Conservation (phyloP, 2,329 filamentous ascomycete genomes). For the Talaromyces albobiverticillius region DNA sequence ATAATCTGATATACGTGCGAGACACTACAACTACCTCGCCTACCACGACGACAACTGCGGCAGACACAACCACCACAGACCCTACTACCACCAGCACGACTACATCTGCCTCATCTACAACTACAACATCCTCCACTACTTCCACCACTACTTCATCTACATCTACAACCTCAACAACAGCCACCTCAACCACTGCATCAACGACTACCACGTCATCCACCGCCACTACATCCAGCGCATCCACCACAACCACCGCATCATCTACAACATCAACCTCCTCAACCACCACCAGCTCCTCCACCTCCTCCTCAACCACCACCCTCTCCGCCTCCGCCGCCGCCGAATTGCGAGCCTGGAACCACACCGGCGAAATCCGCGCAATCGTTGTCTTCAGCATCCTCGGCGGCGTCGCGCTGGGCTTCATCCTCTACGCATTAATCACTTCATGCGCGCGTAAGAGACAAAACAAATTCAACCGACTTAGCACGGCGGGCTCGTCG, state of each 20-base stretch:
- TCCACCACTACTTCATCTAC: not conserved
- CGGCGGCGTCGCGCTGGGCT: not conserved
- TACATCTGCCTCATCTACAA: not conserved
- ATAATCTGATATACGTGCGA: not conserved
- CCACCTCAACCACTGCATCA: not conserved
- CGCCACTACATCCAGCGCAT: not conserved
- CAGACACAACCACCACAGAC: not conserved
- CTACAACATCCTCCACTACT: not conserved
- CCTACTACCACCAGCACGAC: not conserved
- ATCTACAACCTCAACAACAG: not conserved
- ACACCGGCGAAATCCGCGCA: not conserved
- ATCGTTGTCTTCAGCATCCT: not conserved
- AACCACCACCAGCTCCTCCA: not conserved
- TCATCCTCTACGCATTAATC: not conserved
- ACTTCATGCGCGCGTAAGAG: not conserved
- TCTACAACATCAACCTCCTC: not conserved
- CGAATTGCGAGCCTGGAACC: slow-evolving; percentile 2
- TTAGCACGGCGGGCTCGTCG: not conserved
- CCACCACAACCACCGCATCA: not conserved
- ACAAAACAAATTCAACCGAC: not conserved
- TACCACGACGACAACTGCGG: not conserved
- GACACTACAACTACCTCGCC: not conserved
- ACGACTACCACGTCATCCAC: not conserved
- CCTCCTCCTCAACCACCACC: not conserved
- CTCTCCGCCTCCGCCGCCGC: not conserved